Percentiles rank a stretch among this genome's conserved stretches.
Conservation (phyloP, 495 filamentous ascomycete species). For the Margaritispora aquatica region DNA sequence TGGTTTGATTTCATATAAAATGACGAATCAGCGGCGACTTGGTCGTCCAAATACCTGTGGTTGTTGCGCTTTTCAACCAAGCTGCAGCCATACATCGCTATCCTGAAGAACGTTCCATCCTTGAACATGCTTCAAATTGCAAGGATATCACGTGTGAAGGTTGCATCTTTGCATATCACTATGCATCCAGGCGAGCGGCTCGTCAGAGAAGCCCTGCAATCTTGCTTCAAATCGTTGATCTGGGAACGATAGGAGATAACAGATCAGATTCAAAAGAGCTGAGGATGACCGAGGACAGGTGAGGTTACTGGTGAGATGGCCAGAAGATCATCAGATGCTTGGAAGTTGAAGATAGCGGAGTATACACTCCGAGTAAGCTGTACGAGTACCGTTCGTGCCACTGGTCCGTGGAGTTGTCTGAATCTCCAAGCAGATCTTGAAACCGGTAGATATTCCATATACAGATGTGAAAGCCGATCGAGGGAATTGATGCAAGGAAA, state of each 20-base stretch:
- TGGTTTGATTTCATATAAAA: neutral
- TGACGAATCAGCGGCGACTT: neutral
- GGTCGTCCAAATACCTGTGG: neutral
- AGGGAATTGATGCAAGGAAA: too few relatives aligned
- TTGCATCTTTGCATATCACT: neutral
- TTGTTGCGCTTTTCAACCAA: neutral
- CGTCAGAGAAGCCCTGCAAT: neutral
- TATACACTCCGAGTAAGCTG: neutral
- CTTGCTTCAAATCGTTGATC: neutral
- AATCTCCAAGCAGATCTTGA: too few relatives aligned
- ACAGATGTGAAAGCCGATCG: too few relatives aligned
- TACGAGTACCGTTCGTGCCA: too few relatives aligned
- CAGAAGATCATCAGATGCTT: neutral
- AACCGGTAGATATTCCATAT: too few relatives aligned
- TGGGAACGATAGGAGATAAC: neutral
- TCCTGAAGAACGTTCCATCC: neutral
- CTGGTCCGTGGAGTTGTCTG: neutral
- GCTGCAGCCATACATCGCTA: neutral
- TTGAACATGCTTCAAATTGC: neutral
- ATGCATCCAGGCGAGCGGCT: neutral
- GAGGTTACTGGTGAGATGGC: neutral
- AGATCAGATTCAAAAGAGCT: too few relatives aligned
- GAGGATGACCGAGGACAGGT: neutral
- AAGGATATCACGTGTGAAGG: constrained; percentile 5
- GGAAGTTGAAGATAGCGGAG: neutral